These are phyloP conservation scores for Trametes villosa DNA, from an alignment of 768 basidiomycete species.

Conservation along the genomic window DNA sequence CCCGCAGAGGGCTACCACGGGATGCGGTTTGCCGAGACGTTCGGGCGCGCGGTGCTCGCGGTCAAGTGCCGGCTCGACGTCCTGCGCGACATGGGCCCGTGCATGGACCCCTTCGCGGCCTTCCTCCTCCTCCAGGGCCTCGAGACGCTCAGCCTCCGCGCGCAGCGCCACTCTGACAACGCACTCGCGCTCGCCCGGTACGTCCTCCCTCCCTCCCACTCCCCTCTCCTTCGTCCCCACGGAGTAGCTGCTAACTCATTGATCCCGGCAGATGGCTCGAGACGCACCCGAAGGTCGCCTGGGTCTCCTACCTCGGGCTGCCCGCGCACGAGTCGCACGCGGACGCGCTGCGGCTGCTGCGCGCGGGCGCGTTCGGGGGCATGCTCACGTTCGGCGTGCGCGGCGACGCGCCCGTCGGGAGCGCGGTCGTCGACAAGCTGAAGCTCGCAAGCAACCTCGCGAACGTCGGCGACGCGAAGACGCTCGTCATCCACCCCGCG, in stretches of 20 bases:
- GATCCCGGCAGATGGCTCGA: conserved; percentile 63
- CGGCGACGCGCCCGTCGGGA: conserved; percentile 51
- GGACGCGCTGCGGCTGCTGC: conserved; percentile 59
- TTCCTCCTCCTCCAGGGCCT: conserved; percentile 78
- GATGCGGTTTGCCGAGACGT: conserved; percentile 64
- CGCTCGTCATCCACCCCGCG: conserved; percentile 78
- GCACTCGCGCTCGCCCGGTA: conserved; percentile 67
- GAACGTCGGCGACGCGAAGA: conserved; percentile 79
- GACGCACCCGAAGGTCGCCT: conserved; percentile 65
- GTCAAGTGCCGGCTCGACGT: conserved; percentile 65
- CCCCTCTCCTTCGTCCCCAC: too few species aligned
- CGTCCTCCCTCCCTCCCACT: conserved; percentile 17
- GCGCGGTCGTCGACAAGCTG: conserved; percentile 69
- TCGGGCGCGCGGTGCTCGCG: conserved; percentile 66
- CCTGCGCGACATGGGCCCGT: conserved; percentile 69
- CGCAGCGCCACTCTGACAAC: conserved; percentile 72
- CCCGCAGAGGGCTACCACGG: conserved; percentile 82
- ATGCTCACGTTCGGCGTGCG: conserved; percentile 81
- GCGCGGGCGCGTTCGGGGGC: conserved; percentile 66
- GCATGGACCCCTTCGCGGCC: conserved; percentile 73
- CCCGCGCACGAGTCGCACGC: conserved; percentile 61
- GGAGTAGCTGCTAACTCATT: too few species aligned
- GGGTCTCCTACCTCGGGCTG: conserved; percentile 83
- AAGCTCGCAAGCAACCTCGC: conserved; percentile 79
- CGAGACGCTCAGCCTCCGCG: conserved; percentile 75